Base-by-base conservation (phyloP, 306 rosid genomes). In the Rosa multiflora region DNA sequence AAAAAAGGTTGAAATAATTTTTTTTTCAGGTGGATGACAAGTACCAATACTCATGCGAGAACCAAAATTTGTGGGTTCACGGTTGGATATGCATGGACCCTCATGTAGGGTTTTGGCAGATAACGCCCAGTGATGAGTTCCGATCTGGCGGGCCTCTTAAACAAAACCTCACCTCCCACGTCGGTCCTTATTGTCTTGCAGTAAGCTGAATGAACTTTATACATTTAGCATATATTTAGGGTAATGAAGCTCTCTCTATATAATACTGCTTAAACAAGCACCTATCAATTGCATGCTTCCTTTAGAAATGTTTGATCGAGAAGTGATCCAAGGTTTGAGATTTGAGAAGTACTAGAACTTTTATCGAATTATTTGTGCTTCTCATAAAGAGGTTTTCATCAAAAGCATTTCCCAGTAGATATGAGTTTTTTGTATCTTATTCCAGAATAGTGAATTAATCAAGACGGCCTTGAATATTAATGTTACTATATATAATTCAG, bases 21-120 rank as follows among this genome's bases (percentile, higher is more conserved):
- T 32, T n/a, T 32, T 32, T 67, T 67, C 29, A 86, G 89, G 89
- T 86, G 81, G 89, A 86, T 70, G 89, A 86, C 69, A 86, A 86
- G 58, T 86, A 86, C 48, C 82, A 86, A 37, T 83, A 86, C 64
- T 86, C 89, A 2, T 74, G 87, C 26, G 87, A 86, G 29, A 86
- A 86, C 76, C 80, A 81, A 81, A 86, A 86, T n/a, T n/a, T 82
- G 51, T 56, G 47, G 32, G 85, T 86, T 20, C 87, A 86, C 20
- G 89, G 89, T 5, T 86, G 89, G 87, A 75, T 86, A 44, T 80
- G 82, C 79, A 73, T 32, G 37, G 62, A 78, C 42, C 85, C 89
- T 2, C 75, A 79, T 0, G 55, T 81, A 5, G 89, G 89, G 6
- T 86, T 86, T 55, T 83, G 89, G 89, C 87, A 83, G 49, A 86